Conservation (phyloP, 2,329 filamentous ascomycete genomes). For the Calonectria ilicicola region DNA sequence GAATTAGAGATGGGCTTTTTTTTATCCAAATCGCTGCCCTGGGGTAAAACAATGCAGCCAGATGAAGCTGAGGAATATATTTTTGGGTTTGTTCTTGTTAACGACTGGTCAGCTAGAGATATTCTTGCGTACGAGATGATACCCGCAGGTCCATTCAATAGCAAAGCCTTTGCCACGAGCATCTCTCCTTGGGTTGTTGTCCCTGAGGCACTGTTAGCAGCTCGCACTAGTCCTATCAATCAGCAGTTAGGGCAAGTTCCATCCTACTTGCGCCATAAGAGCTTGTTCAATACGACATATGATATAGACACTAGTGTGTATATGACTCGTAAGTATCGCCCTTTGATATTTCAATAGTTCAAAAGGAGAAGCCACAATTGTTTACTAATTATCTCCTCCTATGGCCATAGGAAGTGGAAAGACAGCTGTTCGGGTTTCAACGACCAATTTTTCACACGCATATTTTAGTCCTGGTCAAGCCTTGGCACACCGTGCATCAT, state of each 20-base stretch:
- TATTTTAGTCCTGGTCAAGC: not conserved
- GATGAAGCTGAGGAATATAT: slow-evolving; percentile 54
- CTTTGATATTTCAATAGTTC: not conserved
- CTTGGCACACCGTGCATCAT: not conserved
- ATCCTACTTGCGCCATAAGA: not conserved
- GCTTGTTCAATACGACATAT: not conserved
- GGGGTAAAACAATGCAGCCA: not conserved
- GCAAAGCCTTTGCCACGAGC: not conserved
- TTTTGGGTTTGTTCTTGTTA: slow-evolving; percentile 75
- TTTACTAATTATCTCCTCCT: not conserved
- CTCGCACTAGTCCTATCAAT: not conserved
- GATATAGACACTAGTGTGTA: not conserved
- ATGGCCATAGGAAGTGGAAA: not conserved
- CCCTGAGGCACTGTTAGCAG: not conserved
- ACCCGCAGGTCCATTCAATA: slow-evolving; percentile 61
- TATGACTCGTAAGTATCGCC: not conserved
- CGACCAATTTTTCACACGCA: not conserved
- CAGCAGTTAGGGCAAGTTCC: not conserved
- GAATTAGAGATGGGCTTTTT: slow-evolving; percentile 4
- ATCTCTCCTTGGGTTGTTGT: not conserved
- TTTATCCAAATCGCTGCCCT: not conserved
- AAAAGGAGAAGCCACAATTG: too few species aligned
- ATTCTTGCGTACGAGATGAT: slow-evolving; percentile 68
- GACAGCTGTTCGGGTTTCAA: not conserved
- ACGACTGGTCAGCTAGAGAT: slow-evolving; percentile 70